Base-by-base conservation (phyloP, 768 basidiomycete species). In the Steccherinum ochraceum region DNA sequence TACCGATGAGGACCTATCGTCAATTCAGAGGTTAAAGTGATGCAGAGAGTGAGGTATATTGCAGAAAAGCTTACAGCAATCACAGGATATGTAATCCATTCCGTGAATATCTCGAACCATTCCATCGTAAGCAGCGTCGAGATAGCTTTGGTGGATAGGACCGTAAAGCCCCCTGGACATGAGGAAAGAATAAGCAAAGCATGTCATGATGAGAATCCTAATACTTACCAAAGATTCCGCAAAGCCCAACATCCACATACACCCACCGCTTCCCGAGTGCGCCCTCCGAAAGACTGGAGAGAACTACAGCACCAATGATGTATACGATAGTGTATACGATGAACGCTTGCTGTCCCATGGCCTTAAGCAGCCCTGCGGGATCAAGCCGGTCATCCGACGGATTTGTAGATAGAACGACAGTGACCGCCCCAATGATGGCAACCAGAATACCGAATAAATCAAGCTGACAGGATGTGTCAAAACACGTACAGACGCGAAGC, bases 101-200 rank as follows among this genome's bases (percentile, higher is more conserved):
- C 75, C 10, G 75, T 72, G 68, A 94, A 88, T 55, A 92, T 83
- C 12, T 80, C 74, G 21, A 88, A 69, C 76, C 89, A 88, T 63
- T 87, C 73, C 56, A 81, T 72, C 24, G 90, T 90, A 44, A 98
- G 69, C 19, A 99, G 72, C 0, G 86, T 90, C 12, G 93, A 93
- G 40, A 95, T 66, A 0, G 89, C 95, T 63, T 99, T 98, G 7
- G 95, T 97, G 1, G 89, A 81, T 2, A 99, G 73, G 0, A 98
- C 95, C 3, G 94, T 95, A 66, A 93, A 97, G 2, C 89, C 92
- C n/a, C 90, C 89, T 89, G 19, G 5, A n/a, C n/a, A n/a, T n/a
- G n/a, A 40, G 23, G 21, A 39, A 35, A 26, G 24, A 51, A 3
- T 35, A 53, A 12, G 13, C 11, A 19, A 23, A n/a, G 35, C 35